Evolutionary conservation across 176 grass and related monocot genomes (phyloP), one percentile per base, ranked within the genome.

Genomic region (Avena sativa): DNA sequence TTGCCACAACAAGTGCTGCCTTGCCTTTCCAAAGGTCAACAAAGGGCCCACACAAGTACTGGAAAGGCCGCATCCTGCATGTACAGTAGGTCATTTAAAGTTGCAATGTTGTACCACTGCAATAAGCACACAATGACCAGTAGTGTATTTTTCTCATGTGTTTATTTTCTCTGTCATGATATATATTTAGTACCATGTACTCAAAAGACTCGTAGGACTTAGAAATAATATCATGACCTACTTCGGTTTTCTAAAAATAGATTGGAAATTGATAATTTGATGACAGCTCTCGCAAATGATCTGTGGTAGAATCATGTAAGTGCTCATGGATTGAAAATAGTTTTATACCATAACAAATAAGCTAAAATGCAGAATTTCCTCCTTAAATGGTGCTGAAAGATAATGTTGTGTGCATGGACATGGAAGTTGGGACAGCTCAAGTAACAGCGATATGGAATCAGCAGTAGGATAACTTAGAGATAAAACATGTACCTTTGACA

Each of bases 401-500:
- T 10, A 85, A 14, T 53, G 25, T 11, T 34, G 6, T 59, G n/a
- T 32, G 12, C 52, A 55, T 78, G 49, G 49, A 59, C 28, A 28
- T 64, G 61, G 61, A 47, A 57, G 5, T 14, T 21, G 26, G 68
- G 21, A 50, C 25, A 49, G 58, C 71, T 62, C 44, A 60, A 74
- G 20, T 17, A 84, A 63, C 32, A 66, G 50, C 73, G 4, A 64
- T 57, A 74, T 65, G 17, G 51, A 84, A 75, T 63, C 59, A 78
- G 50, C 57, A 87, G 62, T 84, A 66, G 52, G 58, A 85, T 77
- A 55, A 78, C 67, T 28, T 8, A 65, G 74, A 64, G 36, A 51
- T 84, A 51, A 55, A 65, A 30, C 76, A 17, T 81, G 53, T 92
- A 97, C 95, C 93, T 92, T 93, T 79, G 89, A 90, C 76, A 93